Evolutionary conservation across 192 early-diverging fungal genomes (phyloP).

Genomic region (Podila verticillata): DNA sequence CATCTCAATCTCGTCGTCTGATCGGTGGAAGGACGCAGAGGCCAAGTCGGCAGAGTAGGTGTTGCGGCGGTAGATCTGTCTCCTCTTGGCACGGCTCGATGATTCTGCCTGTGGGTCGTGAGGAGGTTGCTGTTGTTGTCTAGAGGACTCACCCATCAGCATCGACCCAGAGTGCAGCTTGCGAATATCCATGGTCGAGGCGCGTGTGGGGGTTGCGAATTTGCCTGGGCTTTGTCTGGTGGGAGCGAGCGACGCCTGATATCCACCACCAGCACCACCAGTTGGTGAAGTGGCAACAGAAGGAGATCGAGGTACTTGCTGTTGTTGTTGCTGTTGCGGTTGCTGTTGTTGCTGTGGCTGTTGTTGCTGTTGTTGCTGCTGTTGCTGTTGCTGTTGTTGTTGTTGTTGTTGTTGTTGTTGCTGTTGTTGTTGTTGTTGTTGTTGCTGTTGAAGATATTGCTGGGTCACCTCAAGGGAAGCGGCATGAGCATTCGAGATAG

Average conservation of each 20-base stretch:
- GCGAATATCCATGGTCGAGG: constrained; percentile 45
- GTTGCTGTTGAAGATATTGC: background rate
- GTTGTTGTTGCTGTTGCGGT: background rate
- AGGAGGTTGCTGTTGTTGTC: constrained; percentile 7
- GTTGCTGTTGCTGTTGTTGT: background rate
- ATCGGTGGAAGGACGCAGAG: constrained; percentile 39
- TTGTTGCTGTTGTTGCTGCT: constrained; percentile 15
- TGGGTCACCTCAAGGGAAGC: background rate
- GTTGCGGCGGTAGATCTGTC: constrained; percentile 51
- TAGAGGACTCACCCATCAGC: constrained; percentile 13
- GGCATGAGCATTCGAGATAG: background rate
- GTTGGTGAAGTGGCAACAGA: background rate
- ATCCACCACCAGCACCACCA: constrained; percentile 44
- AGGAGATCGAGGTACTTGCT: constrained; percentile 1
- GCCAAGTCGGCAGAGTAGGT: constrained; percentile 57
- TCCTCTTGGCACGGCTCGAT: constrained; percentile 20
- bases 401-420: too few relatives aligned
- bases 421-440: background rate
- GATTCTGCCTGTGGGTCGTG: constrained; percentile 13
- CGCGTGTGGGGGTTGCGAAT: constrained; percentile 27
- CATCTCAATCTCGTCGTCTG: constrained; percentile 56
- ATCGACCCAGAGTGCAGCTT: constrained; percentile 12
- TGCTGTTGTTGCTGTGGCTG: background rate
- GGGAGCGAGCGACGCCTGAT: constrained; percentile 5
- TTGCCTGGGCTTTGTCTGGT: background rate